phyloP scores from a whole-genome alignment of 768 basidiomycete genomes.

The Boletellus emodensis region DNA sequence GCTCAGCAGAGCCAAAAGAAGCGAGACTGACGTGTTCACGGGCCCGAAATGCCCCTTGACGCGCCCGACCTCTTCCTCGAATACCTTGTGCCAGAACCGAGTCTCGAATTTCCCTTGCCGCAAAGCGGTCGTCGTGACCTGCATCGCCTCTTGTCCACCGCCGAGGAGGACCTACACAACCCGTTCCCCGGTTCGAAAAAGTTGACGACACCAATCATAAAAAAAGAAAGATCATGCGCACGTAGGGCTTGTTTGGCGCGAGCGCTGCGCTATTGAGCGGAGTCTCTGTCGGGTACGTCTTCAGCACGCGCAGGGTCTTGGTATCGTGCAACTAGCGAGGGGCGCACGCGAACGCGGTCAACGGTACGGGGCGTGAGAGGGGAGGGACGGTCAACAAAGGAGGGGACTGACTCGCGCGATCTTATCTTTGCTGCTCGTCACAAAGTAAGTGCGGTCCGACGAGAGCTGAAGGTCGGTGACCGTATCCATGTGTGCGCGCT shows the following conservation, averaged over 20 bases:
- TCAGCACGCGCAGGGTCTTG: constrained; percentile 84
- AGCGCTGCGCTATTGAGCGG: constrained; percentile 93
- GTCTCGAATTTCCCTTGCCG: constrained; percentile 98
- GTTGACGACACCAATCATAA: not conserved
- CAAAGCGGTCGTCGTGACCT: constrained; percentile 88
- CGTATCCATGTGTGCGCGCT: constrained; percentile 80
- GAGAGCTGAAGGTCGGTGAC: constrained; percentile 93
- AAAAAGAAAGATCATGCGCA: constrained; percentile 31
- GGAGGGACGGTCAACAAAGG: no score
- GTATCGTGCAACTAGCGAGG: constrained; percentile 74
- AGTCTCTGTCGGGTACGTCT: constrained; percentile 90
- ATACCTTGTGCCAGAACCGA: constrained; percentile 95
- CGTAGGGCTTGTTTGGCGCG: constrained; percentile 80
- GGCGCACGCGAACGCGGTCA: not conserved
- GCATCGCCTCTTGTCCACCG: constrained; percentile 98
- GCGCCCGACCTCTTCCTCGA: constrained; percentile 95
- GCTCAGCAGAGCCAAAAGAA: no score
- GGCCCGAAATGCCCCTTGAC: constrained; percentile 98
- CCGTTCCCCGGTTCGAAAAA: not conserved
- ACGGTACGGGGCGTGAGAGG: no score
- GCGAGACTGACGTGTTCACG: constrained; percentile 79
- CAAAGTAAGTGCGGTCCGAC: constrained; percentile 88
- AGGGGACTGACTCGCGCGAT: constrained; percentile 68
- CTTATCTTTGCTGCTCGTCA: constrained; percentile 97
- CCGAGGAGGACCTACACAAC: constrained; percentile 72